These are phyloP conservation scores for Microstroma glucosiphilum DNA, from an alignment of 1,284 basidiomycete species.

Conservation along the genomic window DNA sequence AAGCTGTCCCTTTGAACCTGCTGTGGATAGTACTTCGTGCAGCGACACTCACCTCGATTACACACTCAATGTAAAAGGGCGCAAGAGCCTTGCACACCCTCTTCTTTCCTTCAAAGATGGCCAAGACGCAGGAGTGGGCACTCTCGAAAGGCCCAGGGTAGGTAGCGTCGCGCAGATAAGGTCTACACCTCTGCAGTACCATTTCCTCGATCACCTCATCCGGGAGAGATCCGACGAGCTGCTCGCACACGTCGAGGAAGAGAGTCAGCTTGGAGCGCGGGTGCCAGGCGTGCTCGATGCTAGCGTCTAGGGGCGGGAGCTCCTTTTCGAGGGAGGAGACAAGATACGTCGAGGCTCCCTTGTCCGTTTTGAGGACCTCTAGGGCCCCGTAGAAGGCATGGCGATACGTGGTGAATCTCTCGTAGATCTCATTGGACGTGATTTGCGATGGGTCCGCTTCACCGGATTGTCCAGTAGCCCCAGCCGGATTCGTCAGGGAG, in stretches of 20 bases:
- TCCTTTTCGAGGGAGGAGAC: constrained; percentile 22
- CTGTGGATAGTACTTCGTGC: no score
- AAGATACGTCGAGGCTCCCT: constrained; percentile 30
- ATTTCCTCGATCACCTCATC: constrained; percentile 36
- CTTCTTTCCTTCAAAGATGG: constrained; percentile 32
- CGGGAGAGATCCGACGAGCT: constrained; percentile 34
- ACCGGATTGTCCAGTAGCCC: not conserved
- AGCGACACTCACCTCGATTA: constrained; percentile 20
- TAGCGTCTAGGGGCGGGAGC: not conserved
- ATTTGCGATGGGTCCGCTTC: not conserved
- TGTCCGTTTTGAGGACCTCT: constrained; percentile 42
- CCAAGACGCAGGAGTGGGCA: constrained; percentile 43
- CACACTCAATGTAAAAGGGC: constrained; percentile 40
- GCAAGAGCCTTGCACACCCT: constrained; percentile 25
- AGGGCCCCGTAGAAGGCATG: constrained; percentile 45
- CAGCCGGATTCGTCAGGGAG: constrained; percentile 7
- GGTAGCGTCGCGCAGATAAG: constrained; percentile 19
- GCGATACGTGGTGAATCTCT: constrained; percentile 37
- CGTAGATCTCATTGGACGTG: constrained; percentile 5
- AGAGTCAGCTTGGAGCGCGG: constrained; percentile 23
- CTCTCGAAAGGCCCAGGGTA: constrained; percentile 33
- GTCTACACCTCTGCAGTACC: constrained; percentile 32
- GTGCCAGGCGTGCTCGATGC: constrained; percentile 5
- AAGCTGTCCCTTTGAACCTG: no score
- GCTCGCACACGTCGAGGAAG: constrained; percentile 43